These are phyloP conservation scores for Globisporangium lucens DNA, from an alignment of 352 stramenopile genomes.

Conservation along the genomic window DNA sequence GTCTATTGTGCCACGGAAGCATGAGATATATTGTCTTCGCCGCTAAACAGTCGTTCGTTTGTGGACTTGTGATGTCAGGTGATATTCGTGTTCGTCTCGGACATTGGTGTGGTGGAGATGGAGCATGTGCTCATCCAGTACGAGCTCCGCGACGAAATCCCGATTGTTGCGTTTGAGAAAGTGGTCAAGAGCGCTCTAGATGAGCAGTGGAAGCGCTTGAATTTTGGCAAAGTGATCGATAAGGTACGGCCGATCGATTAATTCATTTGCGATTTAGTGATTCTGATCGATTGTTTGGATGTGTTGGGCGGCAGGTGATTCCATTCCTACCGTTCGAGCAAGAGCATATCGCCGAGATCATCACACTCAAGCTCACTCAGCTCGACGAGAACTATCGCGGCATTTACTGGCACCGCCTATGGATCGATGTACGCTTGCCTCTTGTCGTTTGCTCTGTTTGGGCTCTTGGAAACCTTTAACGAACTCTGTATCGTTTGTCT, in stretches of 20 bases:
- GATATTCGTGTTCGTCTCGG: conserved; percentile 88
- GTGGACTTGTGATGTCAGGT: conserved; percentile 34
- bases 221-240: conserved; percentile 89
- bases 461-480: neutral
- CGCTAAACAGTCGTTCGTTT: neutral
- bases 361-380: conserved; percentile 77
- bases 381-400: conserved; percentile 70
- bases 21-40: neutral
- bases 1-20: neutral
- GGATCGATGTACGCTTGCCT: conserved; percentile 53
- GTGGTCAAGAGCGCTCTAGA: conserved; percentile 79
- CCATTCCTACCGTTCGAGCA: conserved; percentile 89
- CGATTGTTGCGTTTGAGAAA: conserved; percentile 54
- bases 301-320: conserved; percentile 47
- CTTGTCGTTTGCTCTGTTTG: neutral
- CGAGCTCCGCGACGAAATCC: conserved; percentile 64
- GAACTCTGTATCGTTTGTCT: neutral
- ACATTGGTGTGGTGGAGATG: conserved; percentile 85
- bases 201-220: conserved; percentile 82
- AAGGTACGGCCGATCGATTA: conserved; percentile 30
- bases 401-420: conserved; percentile 74
- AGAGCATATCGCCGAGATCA: conserved; percentile 73
- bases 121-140: conserved; percentile 84
- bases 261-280: neutral
- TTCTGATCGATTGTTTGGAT: neutral